Base-by-base conservation (phyloP, 2,329 filamentous ascomycete species). In the Fusarium circinatum region DNA sequence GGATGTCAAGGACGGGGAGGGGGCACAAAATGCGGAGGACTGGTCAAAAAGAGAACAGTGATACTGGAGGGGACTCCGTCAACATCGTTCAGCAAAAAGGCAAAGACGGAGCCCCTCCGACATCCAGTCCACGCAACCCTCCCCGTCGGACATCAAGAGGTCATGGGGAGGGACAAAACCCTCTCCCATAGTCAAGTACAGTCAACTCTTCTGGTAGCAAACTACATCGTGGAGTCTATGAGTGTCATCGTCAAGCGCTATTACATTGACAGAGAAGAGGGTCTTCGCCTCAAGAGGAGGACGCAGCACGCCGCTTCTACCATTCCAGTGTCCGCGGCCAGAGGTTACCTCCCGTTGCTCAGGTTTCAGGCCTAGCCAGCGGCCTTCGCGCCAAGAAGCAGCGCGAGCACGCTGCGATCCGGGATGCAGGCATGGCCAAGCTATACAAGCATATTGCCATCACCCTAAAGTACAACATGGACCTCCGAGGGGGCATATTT, bases 221-320 rank as follows among this genome's bases (percentile, higher is more conserved):
- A 30, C 3, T 28, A 34, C 8, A 14, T 68, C 6, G 34, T 47
- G 1, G 48, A 61, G 0, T 22, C n/a, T 1, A 61, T 57, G 10
- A 51, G 30, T 2, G 54, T 64, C 22, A 18, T 12, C 2, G 11
- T 74, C 17, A 60, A 63, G 4, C 58, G 75, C 4, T 61, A 65
- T 39, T 75, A 71, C 9, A 10, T 68, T 6, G 45, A 49, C 22
- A 44, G 51, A 20, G 38, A 71, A 34, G 75, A 76, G 18, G 69
- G 71, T 30, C 28, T 30, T 30, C 28, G 28, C 28, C 28, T 11
- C 28, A 30, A 30, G 28, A 30, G 28, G 28, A 30, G 28, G 28
- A 30, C 28, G 28, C 28, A 30, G 28, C 28, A 30, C 28, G 28
- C 28, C 28, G 28, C 28, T 30, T 28, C 28, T 11, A 30, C 28